A percentile compares a stretch with the other conserved stretches of the same genome.
phyloP scores from a whole-genome alignment of 1,284 basidiomycete genomes.

The Sporisorium exsertum region DNA sequence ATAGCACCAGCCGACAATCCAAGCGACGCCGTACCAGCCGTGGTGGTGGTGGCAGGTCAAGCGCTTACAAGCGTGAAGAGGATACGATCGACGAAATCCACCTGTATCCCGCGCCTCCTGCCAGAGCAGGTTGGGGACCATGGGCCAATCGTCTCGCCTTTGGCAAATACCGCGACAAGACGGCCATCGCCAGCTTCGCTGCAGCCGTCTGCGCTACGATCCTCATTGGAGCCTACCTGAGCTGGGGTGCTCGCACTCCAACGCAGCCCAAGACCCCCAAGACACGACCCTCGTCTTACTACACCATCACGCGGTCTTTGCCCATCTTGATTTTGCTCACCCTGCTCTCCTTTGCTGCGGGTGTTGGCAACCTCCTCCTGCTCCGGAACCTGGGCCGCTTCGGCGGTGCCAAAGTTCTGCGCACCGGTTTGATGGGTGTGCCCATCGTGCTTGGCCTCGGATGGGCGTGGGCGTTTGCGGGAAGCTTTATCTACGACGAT shows the following conservation, averaged over 20 bases:
- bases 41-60: background rate
- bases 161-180: constrained; percentile 60
- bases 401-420: constrained; percentile 54
- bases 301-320: constrained; percentile 77
- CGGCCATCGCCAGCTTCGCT: constrained; percentile 52
- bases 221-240: constrained; percentile 47
- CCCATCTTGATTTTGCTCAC: constrained; percentile 83
- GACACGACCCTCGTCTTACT: constrained; percentile 71
- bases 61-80: constrained; percentile 8
- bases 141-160: constrained; percentile 55
- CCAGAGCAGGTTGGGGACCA: constrained; percentile 46
- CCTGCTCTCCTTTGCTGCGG: constrained; percentile 81
- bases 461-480: constrained; percentile 86
- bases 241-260: constrained; percentile 38
- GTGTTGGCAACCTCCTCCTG: constrained; percentile 74
- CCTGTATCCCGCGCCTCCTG: constrained; percentile 48
- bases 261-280: constrained; percentile 50
- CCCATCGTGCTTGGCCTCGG: constrained; percentile 84
- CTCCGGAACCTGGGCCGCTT: constrained; percentile 52
- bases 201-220: constrained; percentile 40
- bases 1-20: background rate
- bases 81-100: constrained; percentile 37
- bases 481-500: constrained; percentile 86
- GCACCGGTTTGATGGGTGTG: constrained; percentile 69
- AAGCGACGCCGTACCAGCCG: constrained; percentile 15